Evolutionary conservation across 1,284 basidiomycete genomes (phyloP).

Genomic region (Ceratobasidium theobromae): DNA sequence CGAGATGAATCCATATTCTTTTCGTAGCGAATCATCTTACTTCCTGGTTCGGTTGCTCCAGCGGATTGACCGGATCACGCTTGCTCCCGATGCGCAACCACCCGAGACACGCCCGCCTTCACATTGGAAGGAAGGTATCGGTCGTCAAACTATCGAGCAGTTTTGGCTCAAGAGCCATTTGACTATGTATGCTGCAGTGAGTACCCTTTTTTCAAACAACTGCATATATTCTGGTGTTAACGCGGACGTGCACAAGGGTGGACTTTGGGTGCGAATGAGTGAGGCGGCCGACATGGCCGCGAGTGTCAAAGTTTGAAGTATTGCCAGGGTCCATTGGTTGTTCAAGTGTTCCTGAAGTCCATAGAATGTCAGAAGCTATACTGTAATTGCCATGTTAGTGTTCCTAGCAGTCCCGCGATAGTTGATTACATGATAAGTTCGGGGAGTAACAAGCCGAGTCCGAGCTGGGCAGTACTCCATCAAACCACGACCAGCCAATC

Average conservation of each 20-base stretch:
- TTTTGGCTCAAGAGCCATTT: constrained; percentile 45
- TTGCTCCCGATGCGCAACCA: constrained; percentile 50
- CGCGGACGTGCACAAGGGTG: background rate
- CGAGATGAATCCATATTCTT: constrained; percentile 39
- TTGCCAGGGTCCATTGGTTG: background rate
- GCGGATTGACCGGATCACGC: constrained; percentile 49
- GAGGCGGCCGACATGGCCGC: background rate
- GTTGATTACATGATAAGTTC: too few species aligned
- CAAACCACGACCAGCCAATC: too few species aligned
- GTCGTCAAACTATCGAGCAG: constrained; percentile 47
- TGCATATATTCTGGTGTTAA: background rate
- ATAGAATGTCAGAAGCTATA: too few species aligned
- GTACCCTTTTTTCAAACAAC: background rate
- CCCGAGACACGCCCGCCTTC: constrained; percentile 44
- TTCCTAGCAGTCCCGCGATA: too few species aligned
- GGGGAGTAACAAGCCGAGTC: too few species aligned
- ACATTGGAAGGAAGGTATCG: constrained; percentile 43
- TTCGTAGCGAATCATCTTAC: constrained; percentile 48
- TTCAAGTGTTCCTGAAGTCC: background rate
- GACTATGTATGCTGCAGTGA: constrained; percentile 50
- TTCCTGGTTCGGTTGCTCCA: constrained; percentile 51
- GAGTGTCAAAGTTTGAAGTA: background rate
- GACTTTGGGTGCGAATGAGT: constrained; percentile 23
- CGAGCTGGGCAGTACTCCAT: too few species aligned
- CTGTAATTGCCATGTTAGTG: too few species aligned